phyloP scores from a whole-genome alignment of 257 asterid genomes.

The Vinca minor region DNA sequence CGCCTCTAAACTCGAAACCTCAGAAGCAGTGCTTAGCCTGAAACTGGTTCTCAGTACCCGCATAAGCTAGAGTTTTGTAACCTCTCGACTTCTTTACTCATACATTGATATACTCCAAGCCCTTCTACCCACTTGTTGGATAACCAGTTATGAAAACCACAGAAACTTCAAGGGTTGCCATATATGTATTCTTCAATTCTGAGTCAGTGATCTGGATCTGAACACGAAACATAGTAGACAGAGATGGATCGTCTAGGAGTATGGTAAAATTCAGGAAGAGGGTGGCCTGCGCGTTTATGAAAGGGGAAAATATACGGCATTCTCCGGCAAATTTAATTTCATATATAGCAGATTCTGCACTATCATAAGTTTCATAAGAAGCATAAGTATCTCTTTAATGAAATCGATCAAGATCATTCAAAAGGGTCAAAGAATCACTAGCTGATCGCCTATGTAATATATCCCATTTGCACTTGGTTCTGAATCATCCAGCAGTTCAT shows the following conservation, averaged over 20 bases:
- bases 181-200: too few species aligned
- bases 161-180: too few species aligned
- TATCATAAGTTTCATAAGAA: slow-evolving; percentile 36
- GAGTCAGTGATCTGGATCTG: too few species aligned
- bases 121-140: too few species aligned
- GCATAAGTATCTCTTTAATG: slow-evolving; percentile 26
- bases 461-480: slow-evolving; percentile 32
- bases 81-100: slow-evolving; percentile 49
- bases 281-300: slow-evolving; percentile 44
- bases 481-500: slow-evolving; percentile 54
- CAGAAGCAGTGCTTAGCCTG: slow-evolving; percentile 24
- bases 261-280: too few species aligned
- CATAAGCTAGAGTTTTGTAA: slow-evolving; percentile 28
- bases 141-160: too few species aligned
- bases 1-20: slow-evolving; percentile 24
- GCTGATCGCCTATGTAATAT: slow-evolving; percentile 41
- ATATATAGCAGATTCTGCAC: slow-evolving; percentile 41
- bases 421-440: slow-evolving; percentile 47
- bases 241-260: too few species aligned
- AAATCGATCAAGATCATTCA: slow-evolving; percentile 31
- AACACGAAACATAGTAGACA: too few species aligned
- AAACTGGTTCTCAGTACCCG: slow-evolving; percentile 14
- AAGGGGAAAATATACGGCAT: slow-evolving; percentile 51
- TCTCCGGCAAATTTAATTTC: slow-evolving; percentile 46
- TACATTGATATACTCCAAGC: slow-evolving; percentile 38